A percentile compares a stretch with the other conserved stretches of the same genome.
Evolutionary conservation across 1,284 basidiomycete species (phyloP).

Genomic region (Hymenochaete sp.): DNA sequence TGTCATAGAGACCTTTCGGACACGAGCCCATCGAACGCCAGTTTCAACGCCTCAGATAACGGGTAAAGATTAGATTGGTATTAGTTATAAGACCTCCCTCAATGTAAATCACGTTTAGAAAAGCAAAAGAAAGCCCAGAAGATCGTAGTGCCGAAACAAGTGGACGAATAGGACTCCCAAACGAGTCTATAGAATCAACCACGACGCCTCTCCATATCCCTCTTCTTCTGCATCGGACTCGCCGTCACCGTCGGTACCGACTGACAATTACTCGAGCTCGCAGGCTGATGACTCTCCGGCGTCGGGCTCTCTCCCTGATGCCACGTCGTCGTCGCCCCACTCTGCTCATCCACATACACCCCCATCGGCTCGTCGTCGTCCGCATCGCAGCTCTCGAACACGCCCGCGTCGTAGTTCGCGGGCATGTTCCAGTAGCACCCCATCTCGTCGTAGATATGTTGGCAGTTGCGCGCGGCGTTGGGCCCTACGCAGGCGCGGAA

Average conservation of each 20-base stretch:
- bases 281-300: slow-evolving; percentile 40
- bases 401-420: slow-evolving; percentile 41
- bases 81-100: too few species aligned
- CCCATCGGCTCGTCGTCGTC: slow-evolving; percentile 49
- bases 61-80: too few species aligned
- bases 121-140: not conserved
- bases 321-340: slow-evolving; percentile 53
- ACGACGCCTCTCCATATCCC: slow-evolving; percentile 4
- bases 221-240: slow-evolving; percentile 25
- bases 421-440: slow-evolving; percentile 45
- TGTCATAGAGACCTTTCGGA: too few species aligned
- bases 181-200: too few species aligned
- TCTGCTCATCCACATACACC: too few species aligned
- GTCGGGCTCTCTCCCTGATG: slow-evolving; percentile 45
- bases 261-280: slow-evolving; percentile 31
- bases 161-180: too few species aligned
- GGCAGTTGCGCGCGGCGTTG: slow-evolving; percentile 47
- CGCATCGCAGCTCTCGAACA: slow-evolving; percentile 44
- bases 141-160: too few species aligned
- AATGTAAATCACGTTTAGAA: not conserved
- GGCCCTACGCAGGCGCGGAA: slow-evolving; percentile 52
- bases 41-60: too few species aligned
- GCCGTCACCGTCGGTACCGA: slow-evolving; percentile 36
- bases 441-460: slow-evolving; percentile 36
- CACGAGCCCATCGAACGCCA: too few species aligned